These are phyloP conservation scores for Cladochytrium replicatum DNA, from an alignment of 192 early-diverging fungal genomes.

Conservation along the genomic window DNA sequence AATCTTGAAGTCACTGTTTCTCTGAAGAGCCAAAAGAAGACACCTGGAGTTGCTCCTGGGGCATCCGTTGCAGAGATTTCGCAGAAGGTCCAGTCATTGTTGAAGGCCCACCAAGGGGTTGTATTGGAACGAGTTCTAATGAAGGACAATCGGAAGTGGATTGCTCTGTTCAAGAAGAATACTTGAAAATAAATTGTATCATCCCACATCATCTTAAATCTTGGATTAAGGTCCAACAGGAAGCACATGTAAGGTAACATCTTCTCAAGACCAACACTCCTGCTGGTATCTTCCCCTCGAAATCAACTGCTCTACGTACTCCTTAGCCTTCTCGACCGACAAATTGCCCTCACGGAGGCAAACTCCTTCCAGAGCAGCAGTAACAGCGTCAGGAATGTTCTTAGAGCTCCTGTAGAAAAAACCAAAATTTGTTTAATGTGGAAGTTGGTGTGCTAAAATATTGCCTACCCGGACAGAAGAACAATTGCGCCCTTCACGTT, in stretches of 20 bases:
- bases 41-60: too few relatives aligned
- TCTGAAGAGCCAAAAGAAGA: too few relatives aligned
- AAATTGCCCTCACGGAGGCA: constrained; percentile 43
- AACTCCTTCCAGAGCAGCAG: constrained; percentile 47
- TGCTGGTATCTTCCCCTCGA: constrained; percentile 66
- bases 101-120: too few relatives aligned
- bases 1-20: too few relatives aligned
- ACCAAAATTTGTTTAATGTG: neutral
- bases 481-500: constrained; percentile 43
- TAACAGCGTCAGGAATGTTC: constrained; percentile 64
- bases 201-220: too few relatives aligned
- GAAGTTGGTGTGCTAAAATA: neutral
- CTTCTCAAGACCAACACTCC: constrained; percentile 72
- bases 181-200: too few relatives aligned
- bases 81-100: too few relatives aligned
- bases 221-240: too few relatives aligned
- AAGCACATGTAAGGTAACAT: neutral
- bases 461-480: constrained; percentile 60
- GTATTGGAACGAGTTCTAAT: too few relatives aligned
- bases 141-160: too few relatives aligned
- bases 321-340: constrained; percentile 42
- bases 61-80: too few relatives aligned
- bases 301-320: constrained; percentile 51
- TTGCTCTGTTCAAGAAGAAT: too few relatives aligned
- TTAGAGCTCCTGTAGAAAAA: constrained; percentile 46